Percentiles rank a stretch among this genome's conserved stretches.
Conservation (phyloP, 805 yeast genomes). For the Myxozyma lipomycoides region DNA sequence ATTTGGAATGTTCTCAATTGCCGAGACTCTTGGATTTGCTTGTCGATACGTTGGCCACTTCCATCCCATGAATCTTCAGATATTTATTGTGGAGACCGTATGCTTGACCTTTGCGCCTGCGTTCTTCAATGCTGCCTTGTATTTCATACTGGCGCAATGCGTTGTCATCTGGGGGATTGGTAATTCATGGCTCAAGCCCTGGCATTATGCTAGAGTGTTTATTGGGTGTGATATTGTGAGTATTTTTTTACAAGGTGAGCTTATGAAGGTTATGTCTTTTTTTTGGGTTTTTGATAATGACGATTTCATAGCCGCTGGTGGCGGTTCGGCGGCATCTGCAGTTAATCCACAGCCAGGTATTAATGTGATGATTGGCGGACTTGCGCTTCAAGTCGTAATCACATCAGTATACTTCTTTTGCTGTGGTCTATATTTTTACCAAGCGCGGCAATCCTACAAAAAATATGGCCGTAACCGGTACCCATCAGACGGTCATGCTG, state of each 20-base stretch:
- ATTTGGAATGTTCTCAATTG: background rate
- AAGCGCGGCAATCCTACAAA: background rate
- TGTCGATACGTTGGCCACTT: conserved; percentile 34
- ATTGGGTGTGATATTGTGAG: conserved; percentile 62
- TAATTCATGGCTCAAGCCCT: conserved; percentile 49
- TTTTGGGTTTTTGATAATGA: background rate
- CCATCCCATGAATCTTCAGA: conserved; percentile 34
- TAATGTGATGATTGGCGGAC: conserved; percentile 70
- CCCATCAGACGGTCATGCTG: too few relatives aligned
- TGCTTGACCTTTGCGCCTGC: conserved; percentile 77
- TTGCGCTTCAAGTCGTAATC: conserved; percentile 69
- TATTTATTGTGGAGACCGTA: conserved; percentile 52
- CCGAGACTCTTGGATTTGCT: background rate
- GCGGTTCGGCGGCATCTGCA: conserved; percentile 53
- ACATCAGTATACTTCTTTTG: conserved; percentile 66
- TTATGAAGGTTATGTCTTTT: too few relatives aligned
- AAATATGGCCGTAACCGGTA: too few relatives aligned
- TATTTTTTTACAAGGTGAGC: conserved; percentile 51
- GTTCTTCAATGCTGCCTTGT: conserved; percentile 78
- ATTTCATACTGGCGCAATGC: conserved; percentile 64
- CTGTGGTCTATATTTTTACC: background rate
- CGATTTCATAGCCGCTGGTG: conserved; percentile 55
- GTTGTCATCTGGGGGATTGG: conserved; percentile 56
- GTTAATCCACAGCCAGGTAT: conserved; percentile 51
- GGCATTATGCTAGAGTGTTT: conserved; percentile 60